Evolutionary conservation across 1,139 yeast species (phyloP).

Genomic region (Geotrichum carabidarum): DNA sequence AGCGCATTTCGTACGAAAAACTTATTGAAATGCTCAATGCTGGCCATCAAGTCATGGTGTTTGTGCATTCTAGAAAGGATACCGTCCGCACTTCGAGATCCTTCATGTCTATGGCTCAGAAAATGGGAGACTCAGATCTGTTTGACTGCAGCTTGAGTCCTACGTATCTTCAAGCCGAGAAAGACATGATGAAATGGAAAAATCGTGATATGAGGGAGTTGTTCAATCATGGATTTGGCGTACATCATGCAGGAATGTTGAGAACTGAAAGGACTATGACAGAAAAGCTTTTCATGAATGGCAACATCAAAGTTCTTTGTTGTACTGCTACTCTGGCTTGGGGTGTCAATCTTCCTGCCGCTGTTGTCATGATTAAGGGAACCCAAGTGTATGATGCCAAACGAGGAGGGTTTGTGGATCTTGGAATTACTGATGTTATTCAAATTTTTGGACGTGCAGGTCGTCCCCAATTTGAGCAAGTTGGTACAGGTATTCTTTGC

Average conservation of each 20-base stretch:
- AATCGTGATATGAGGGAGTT: constrained; percentile 78
- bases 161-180: constrained; percentile 45
- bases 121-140: constrained; percentile 47
- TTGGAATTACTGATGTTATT: constrained; percentile 93
- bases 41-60: constrained; percentile 92
- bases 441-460: constrained; percentile 99
- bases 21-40: constrained; percentile 57
- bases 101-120: constrained; percentile 64
- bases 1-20: constrained; percentile 71
- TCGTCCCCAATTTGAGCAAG: constrained; percentile 90
- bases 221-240: constrained; percentile 78
- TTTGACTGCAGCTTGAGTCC: constrained; percentile 59
- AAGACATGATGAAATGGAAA: constrained; percentile 70
- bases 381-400: constrained; percentile 94
- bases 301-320: constrained; percentile 83
- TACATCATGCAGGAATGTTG: constrained; percentile 97
- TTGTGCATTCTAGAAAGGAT: constrained; percentile 92
- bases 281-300: constrained; percentile 79
- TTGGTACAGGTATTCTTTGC: constrained; percentile 87
- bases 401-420: constrained; percentile 87
- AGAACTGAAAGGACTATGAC: constrained; percentile 85
- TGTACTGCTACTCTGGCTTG: constrained; percentile 98
- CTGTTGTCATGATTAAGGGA: constrained; percentile 93
- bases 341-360: constrained; percentile 99
- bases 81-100: constrained; percentile 78